Percentiles rank a stretch among this genome's conserved stretches.
phyloP scores from a whole-genome alignment of 2,329 filamentous ascomycete species.

The Hortaea werneckii region DNA sequence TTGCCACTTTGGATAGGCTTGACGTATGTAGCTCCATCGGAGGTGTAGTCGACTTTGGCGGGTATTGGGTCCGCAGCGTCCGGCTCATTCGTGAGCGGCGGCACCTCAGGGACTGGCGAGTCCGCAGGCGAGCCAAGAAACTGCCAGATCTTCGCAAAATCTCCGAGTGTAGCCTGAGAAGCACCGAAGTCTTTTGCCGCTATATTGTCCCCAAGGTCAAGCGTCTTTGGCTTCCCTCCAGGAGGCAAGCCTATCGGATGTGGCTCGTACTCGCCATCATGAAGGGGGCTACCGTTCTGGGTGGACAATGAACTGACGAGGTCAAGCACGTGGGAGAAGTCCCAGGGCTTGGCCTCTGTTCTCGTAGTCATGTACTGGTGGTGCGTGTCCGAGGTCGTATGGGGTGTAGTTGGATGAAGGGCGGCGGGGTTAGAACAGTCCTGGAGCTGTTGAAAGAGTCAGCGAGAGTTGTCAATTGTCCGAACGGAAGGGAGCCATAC shows the following conservation, averaged over 20 bases:
- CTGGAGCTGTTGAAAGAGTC: neutral
- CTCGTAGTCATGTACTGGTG: constrained; percentile 20
- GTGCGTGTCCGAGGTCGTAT: constrained; percentile 7
- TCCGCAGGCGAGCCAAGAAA: constrained; percentile 28
- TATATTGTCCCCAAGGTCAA: neutral
- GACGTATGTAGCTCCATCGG: constrained; percentile 32
- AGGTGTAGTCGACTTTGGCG: constrained; percentile 29
- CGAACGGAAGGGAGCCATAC: neutral
- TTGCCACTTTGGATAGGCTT: constrained; percentile 1
- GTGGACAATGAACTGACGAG: constrained; percentile 27
- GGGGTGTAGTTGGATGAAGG: neutral
- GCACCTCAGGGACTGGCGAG: constrained; percentile 3
- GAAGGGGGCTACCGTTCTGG: constrained; percentile 2
- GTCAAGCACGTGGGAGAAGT: constrained; percentile 36
- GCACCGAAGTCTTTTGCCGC: constrained; percentile 10
- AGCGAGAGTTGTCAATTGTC: too few species aligned
- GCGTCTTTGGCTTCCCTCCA: neutral
- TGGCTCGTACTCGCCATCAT: constrained; percentile 4
- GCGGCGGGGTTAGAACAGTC: neutral
- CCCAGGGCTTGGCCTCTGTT: constrained; percentile 32
- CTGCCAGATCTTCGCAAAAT: constrained; percentile 38
- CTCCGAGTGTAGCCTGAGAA: constrained; percentile 26
- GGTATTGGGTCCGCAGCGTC: constrained; percentile 4
- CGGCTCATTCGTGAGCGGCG: neutral
- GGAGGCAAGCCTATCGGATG: neutral